These are phyloP conservation scores for Asterophora lycoperdoides DNA, from an alignment of 768 basidiomycete species.

Conservation along the genomic window DNA sequence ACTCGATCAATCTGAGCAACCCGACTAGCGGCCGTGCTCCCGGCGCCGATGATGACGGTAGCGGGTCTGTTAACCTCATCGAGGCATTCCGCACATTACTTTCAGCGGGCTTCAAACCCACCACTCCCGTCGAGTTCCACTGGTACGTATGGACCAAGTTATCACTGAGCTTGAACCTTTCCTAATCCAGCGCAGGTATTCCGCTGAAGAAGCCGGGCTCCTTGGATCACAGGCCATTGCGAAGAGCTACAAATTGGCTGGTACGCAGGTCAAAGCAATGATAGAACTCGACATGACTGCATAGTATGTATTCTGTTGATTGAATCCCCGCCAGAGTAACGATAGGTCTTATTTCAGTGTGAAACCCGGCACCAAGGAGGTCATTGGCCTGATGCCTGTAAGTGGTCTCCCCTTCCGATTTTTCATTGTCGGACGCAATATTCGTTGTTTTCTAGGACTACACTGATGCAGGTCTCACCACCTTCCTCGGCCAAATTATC, in stretches of 20 bases:
- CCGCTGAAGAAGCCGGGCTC: slow-evolving; percentile 48
- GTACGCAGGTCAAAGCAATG: slow-evolving; percentile 38
- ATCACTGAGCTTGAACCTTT: neutral
- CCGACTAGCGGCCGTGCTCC: slow-evolving; percentile 26
- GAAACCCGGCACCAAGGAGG: slow-evolving; percentile 38
- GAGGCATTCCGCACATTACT: slow-evolving; percentile 41
- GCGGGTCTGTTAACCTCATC: slow-evolving; percentile 42
- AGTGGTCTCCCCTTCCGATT: neutral
- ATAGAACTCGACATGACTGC: slow-evolving; percentile 46
- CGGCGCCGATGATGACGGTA: slow-evolving; percentile 37
- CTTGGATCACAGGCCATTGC: slow-evolving; percentile 44
- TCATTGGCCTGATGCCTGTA: slow-evolving; percentile 32
- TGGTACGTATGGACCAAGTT: slow-evolving; percentile 29
- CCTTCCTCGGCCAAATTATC: slow-evolving; percentile 39
- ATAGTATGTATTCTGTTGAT: slow-evolving; percentile 24
- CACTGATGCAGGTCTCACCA: slow-evolving; percentile 31
- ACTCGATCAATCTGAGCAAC: slow-evolving; percentile 24
- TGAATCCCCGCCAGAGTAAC: neutral
- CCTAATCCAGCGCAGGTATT: slow-evolving; percentile 12
- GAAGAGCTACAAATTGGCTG: slow-evolving; percentile 39
- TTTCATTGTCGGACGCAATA: neutral
- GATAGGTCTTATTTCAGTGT: slow-evolving; percentile 30
- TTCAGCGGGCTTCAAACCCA: slow-evolving; percentile 37
- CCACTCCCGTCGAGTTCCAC: slow-evolving; percentile 43
- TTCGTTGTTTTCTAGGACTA: slow-evolving; percentile 21